Conservation (phyloP, 345 rosid species). For the Pistacia vera region DNA sequence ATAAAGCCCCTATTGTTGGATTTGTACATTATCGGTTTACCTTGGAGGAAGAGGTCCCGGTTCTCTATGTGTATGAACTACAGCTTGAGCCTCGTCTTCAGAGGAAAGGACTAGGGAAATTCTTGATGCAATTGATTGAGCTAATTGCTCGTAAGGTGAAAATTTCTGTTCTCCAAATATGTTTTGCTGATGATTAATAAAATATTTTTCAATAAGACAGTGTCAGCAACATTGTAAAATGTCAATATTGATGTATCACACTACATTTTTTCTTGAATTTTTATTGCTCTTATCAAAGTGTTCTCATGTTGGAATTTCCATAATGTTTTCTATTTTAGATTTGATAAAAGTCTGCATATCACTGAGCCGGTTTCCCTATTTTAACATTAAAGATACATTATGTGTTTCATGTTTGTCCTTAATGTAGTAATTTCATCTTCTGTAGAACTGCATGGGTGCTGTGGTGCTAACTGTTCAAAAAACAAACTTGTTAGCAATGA, state of each 20-base stretch:
- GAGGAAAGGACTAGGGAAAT: conserved; percentile 80
- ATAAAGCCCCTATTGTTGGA: conserved; percentile 50
- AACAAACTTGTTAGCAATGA: conserved; percentile 71
- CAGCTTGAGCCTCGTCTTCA: conserved; percentile 73
- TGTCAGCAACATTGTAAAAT: neutral
- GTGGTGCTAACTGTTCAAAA: conserved; percentile 83
- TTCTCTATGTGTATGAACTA: conserved; percentile 83
- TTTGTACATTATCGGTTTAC: conserved; percentile 82
- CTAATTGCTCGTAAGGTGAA: conserved; percentile 82
- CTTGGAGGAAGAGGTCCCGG: conserved; percentile 81
- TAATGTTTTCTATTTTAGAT: neutral
- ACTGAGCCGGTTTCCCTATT: too few relatives aligned
- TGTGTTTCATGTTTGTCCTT: conserved; percentile 10
- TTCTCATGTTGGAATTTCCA: neutral
- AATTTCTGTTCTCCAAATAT: neutral
- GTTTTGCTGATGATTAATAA: neutral
- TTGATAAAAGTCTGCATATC: neutral
- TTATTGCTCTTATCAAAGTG: neutral
- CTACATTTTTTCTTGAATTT: neutral
- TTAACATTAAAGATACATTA: neutral
- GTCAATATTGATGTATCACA: neutral
- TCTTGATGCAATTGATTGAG: conserved; percentile 83
- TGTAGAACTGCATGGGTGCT: conserved; percentile 73
- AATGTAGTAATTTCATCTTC: conserved; percentile 18
- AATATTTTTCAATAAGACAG: neutral